Evolutionary conservation across 1,284 basidiomycete genomes (phyloP), one percentile per base, ranked within the genome.

Genomic region (Cryptococcus sp.): DNA sequence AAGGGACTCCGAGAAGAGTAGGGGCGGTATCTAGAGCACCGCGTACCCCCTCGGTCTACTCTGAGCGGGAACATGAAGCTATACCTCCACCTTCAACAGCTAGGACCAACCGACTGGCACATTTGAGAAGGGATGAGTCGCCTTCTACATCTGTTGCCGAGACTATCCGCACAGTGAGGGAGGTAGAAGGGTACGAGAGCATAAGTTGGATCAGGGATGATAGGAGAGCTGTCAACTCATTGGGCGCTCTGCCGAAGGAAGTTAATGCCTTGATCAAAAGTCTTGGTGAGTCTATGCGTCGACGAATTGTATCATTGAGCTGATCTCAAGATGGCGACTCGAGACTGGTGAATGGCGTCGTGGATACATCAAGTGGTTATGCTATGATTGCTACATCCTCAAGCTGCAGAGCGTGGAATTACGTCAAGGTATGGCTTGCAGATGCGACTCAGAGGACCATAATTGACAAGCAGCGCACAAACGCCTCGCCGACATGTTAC

Each of bases 341-440:
- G 2, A 63, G 66, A 34, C 62, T 70, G 0, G 64, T 75, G 18
- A 48, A 65, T 16, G 76, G 67, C 0, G 55, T 67, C 16, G 49
- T 77, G 5, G 76, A 78, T 47, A 49, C 62, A 0, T 42, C 52
- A 2, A 66, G 67, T 2, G 77, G 77, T 1, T 78, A 75, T 45
- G 77, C 75, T 0, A 67, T 70, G 45, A 70, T 77, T 7, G 48
- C 72, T 10, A 69, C 64, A 1, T 59, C 64, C 4, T 56, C 61
- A 7, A 43, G 52, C 21, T 73, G 72, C 49, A 67, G 70, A 39
- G 72, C 75, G 2, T 78, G 77, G 77, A 77, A 77, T 54, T 77
- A 74, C 56, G 55, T 66, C 10, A 75, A 69, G 50, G 74, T 72
- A 23, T 16, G 44, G 19, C 25, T 13, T 18, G 32, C 41, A n/a